A percentile compares a stretch with the other conserved stretches of the same genome.
Evolutionary conservation across 176 grass and related monocot species (phyloP).

Genomic region (Echinochloa phyllopogon): DNA sequence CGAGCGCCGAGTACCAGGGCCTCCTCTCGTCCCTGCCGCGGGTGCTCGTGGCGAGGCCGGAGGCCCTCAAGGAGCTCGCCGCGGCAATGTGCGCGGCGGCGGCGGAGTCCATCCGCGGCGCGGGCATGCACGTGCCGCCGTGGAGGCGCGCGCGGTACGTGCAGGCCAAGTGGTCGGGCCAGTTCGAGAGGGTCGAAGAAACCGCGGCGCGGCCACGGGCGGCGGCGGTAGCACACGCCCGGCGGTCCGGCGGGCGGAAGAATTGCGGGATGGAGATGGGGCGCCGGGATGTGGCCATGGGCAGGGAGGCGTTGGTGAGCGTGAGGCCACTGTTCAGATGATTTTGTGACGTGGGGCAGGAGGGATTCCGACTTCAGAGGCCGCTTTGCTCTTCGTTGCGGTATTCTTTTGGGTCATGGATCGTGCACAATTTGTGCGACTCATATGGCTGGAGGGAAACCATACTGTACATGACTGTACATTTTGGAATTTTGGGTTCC

Average conservation of each 20-base stretch:
- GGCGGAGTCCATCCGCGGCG: slow-evolving; percentile 62
- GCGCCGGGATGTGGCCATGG: slow-evolving; percentile 19
- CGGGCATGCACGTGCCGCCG: slow-evolving; percentile 77
- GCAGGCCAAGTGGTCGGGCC: slow-evolving; percentile 72
- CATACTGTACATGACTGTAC: neutral
- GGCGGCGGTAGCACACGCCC: neutral
- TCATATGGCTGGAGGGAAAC: neutral
- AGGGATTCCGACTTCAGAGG: neutral
- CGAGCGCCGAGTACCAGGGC: slow-evolving; percentile 52
- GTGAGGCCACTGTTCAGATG: slow-evolving; percentile 27
- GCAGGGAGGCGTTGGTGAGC: slow-evolving; percentile 4
- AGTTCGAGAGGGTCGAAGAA: slow-evolving; percentile 24
- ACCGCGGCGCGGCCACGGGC: neutral
- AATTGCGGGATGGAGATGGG: slow-evolving; percentile 56
- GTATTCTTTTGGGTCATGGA: neutral
- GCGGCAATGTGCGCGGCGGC: slow-evolving; percentile 71
- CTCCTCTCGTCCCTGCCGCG: slow-evolving; percentile 54
- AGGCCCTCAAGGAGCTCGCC: slow-evolving; percentile 50
- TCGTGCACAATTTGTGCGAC: neutral
- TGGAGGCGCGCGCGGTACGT: slow-evolving; percentile 77
- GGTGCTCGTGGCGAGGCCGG: slow-evolving; percentile 56
- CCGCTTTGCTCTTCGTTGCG: slow-evolving; percentile 32
- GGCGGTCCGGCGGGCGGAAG: slow-evolving; percentile 7
- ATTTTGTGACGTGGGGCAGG: neutral
- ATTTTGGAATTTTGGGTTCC: neutral